Percentiles rank a stretch among this genome's conserved stretches.
These are phyloP conservation scores for Microsporum canis DNA, from an alignment of 2,329 filamentous ascomycete species.

Conservation along the genomic window DNA sequence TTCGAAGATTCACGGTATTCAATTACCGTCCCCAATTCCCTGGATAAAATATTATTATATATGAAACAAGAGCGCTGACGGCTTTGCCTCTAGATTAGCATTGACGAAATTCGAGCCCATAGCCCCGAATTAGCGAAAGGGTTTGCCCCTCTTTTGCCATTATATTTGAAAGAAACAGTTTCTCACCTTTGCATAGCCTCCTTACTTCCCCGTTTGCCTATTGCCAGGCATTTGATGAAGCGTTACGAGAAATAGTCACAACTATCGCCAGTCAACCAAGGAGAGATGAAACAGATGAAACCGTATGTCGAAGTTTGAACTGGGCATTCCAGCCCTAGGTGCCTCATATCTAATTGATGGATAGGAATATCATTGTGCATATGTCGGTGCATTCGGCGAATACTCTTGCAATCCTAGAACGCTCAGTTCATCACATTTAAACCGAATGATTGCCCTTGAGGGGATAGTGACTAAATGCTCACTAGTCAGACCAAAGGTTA, in stretches of 20 bases:
- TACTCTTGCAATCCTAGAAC: constrained; percentile 92
- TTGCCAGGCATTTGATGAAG: constrained; percentile 75
- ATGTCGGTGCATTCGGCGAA: constrained; percentile 88
- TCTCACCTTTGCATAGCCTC: constrained; percentile 36
- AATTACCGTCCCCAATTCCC: not conserved
- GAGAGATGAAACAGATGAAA: constrained; percentile 65
- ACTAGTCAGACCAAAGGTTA: constrained; percentile 89
- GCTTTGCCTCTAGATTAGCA: constrained; percentile 46
- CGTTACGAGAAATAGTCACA: constrained; percentile 77
- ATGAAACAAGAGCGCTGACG: not conserved
- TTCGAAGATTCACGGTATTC: constrained; percentile 46
- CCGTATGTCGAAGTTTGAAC: constrained; percentile 34
- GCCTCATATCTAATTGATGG: not conserved
- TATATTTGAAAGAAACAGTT: not conserved
- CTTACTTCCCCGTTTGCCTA: constrained; percentile 82
- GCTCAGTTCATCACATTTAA: constrained; percentile 75
- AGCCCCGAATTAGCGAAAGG: constrained; percentile 69
- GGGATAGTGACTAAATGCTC: constrained; percentile 96
- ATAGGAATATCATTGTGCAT: constrained; percentile 78
- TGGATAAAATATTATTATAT: not conserved
- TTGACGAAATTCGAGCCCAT: constrained; percentile 86
- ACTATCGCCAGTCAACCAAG: constrained; percentile 45
- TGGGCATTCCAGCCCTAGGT: not conserved
- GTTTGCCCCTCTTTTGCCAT: constrained; percentile 21
- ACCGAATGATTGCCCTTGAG: constrained; percentile 94